Base-by-base conservation (phyloP, 805 yeast genomes). In the Saccharomycopsis fermentans region DNA sequence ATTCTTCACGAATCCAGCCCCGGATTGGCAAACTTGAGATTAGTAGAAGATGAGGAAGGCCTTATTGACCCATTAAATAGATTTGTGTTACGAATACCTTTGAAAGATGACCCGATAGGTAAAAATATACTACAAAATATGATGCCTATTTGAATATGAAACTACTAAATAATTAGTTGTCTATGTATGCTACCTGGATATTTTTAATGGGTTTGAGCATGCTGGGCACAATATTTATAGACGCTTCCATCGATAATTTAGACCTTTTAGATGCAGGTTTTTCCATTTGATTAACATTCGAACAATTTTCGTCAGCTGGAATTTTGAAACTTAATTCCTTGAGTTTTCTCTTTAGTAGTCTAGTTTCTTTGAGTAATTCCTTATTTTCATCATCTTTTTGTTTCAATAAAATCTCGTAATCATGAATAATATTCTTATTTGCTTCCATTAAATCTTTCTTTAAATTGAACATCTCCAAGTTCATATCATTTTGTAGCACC, bases 381-480 rank as follows among this genome's bases (percentile, higher is more conserved):
- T 29, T 16, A 24, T 58, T 58, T 11, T 43, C 50, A 2, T 43
- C 29, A 43, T 21, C 29, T 21, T 43, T 43, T 6, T 43, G 27
- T n/a, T 43, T 43, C 24, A 43, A 21, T 43, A 43, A 24, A 3
- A 8, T 24, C 6, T 43, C 50, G 6, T 43, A 43, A 24, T 43
- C 32, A 24, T 24, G 16, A 3, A 43, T 43, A 16, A 43, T 43
- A 6, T 43, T 29, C 12, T 43, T 26, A 43, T 43, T 21, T 9
- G 50, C 50, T 43, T 6, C 24, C 8, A 26, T 21, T 43, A 43
- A 9, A 29, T 61, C 61, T 29, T 55, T 52, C 32, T 55, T 52
- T 24, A 61, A 51, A 52, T 58, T 62, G 37, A 43, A 51, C 0
- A 59, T 62, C 26, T 62, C 64, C 21, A 37, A 55, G 26, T 52